These are phyloP conservation scores for Termitomyces sp. DNA, from an alignment of 768 basidiomycete species.

Conservation along the genomic window DNA sequence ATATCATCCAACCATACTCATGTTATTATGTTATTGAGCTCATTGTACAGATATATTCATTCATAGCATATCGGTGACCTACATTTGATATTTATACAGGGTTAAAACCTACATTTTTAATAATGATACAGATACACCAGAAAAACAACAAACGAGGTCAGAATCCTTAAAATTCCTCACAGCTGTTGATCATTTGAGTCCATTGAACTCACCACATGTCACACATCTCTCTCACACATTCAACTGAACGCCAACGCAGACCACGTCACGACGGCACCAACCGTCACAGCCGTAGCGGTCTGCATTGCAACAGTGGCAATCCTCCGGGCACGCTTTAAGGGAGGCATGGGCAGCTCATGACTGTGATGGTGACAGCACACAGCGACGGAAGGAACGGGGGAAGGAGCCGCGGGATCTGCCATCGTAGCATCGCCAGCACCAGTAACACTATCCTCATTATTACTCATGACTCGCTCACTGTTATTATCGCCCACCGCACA, in stretches of 20 bases:
- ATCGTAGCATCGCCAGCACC: slow-evolving; percentile 17
- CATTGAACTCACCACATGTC: not conserved
- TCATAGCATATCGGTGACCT: not conserved
- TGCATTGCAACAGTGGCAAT: slow-evolving; percentile 43
- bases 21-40: too few species aligned
- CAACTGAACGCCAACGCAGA: slow-evolving; percentile 65
- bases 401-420: slow-evolving; percentile 2
- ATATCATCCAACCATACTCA: too few species aligned
- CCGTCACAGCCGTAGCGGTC: slow-evolving; percentile 57
- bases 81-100: not conserved
- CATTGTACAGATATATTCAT: not conserved
- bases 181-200: not conserved
- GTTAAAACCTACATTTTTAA: not conserved
- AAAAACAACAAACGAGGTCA: not conserved
- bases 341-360: slow-evolving; percentile 1
- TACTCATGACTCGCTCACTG: not conserved
- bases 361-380: not conserved
- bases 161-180: not conserved
- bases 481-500: not conserved
- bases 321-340: slow-evolving; percentile 44
- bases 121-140: not conserved
- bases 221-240: slow-evolving; percentile 10
- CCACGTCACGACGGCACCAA: slow-evolving; percentile 74
- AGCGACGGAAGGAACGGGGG: not conserved
- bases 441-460: slow-evolving; percentile 1